Evolutionary conservation across 768 basidiomycete species (phyloP), one percentile per base, ranked within the genome.

Genomic region (Amanita exitialis): DNA sequence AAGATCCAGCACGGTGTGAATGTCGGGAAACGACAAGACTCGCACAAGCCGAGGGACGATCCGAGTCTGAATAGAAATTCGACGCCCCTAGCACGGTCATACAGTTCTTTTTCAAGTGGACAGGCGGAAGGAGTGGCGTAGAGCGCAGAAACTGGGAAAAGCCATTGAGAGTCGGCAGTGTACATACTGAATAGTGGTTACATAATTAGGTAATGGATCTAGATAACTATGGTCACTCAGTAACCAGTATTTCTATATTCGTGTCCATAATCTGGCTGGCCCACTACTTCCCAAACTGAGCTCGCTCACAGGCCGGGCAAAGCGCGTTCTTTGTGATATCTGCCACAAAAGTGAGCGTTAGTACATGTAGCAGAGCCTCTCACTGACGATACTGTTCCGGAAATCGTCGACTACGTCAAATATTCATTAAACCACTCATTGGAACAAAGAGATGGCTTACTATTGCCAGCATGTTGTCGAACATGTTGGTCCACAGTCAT

Each of bases 61-160:
- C 88, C 90, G 47, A 91, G 62, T 49, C 90, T 83, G 64, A 84
- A 90, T 28, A 92, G 74, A 68, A 91, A 90, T 61, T 92, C 90
- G 53, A 91, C 77, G 28, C 90, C 90, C 65, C 83, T 75, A 35
- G 85, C 79, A 49, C 90, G 75, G 59, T 89, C 86, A 61, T 85
- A 84, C 18, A 90, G 72, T 61, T 91, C 84, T 56, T 77, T 80
- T 57, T 80, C 74, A 21, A 86, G 61, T n/a, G 82, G 69, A 58
- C 69, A 70, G 18, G 65, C 64, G 15, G 81, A 79, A 6, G 88
- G 87, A 0, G 83, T 82, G 27, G 64, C 64, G 43, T 71, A 62
- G 15, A 90, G 69, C 10, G 80, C 74, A 35, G 77, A 70, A 38
- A 82, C 55, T 38, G 80, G 72, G 59, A 90, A 89, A 1, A 86